These are phyloP conservation scores for Monosporascus sp. DNA, from an alignment of 2,329 filamentous ascomycete genomes.

Conservation along the genomic window DNA sequence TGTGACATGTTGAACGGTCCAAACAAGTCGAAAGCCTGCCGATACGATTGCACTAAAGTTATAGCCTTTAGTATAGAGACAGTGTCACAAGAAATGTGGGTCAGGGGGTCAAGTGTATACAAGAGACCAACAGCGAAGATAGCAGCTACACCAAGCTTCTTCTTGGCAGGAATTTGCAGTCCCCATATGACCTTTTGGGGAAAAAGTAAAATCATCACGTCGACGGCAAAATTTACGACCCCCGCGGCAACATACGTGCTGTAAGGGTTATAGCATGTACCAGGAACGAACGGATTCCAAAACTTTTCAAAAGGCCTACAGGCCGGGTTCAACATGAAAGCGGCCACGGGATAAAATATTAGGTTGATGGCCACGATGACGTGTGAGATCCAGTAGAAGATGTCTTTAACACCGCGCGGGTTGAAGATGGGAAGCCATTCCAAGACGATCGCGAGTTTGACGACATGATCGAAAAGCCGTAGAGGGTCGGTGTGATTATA, in stretches of 20 bases:
- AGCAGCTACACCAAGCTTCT: background rate
- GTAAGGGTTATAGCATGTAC: background rate
- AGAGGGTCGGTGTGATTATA: background rate
- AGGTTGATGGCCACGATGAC: background rate
- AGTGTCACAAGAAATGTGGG: background rate
- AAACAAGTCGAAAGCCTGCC: background rate
- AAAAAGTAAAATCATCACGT: background rate
- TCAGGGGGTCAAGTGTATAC: background rate
- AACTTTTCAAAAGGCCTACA: background rate
- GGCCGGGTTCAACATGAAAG: background rate
- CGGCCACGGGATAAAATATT: background rate
- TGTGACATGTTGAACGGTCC: background rate
- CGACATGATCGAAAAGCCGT: background rate
- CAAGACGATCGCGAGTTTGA: background rate
- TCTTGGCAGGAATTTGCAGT: background rate
- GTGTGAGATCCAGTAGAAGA: background rate
- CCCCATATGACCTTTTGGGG: background rate
- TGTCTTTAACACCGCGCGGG: background rate
- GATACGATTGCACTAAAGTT: background rate
- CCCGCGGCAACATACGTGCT: background rate
- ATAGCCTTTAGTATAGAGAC: background rate
- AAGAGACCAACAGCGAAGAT: background rate
- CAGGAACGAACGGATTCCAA: background rate
- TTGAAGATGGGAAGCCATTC: conserved; percentile 3
- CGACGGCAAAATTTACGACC: background rate